phyloP scores from a whole-genome alignment of 2,329 filamentous ascomycete genomes.

The Phoma sp. region DNA sequence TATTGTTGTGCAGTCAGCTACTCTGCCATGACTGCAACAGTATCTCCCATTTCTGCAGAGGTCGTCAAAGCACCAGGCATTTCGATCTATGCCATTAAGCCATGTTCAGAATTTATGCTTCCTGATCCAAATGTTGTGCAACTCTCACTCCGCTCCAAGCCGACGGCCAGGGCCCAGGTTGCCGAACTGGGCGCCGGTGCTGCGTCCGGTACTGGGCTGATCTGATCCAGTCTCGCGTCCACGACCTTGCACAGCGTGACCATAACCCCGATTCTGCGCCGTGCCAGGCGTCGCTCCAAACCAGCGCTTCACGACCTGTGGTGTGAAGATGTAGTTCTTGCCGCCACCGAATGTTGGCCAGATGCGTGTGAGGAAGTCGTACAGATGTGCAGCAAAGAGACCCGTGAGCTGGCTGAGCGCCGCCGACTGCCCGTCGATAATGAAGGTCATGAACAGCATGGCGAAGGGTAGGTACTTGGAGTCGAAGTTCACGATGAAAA shows the following conservation, averaged over 20 bases:
- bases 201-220: slow-evolving; percentile 30
- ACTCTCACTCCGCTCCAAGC: slow-evolving; percentile 30
- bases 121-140: neutral
- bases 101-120: neutral
- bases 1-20: neutral
- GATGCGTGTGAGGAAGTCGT: slow-evolving; percentile 85
- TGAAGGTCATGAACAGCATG: slow-evolving; percentile 75
- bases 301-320: slow-evolving; percentile 71
- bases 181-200: slow-evolving; percentile 35
- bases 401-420: slow-evolving; percentile 74
- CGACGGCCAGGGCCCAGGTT: slow-evolving; percentile 42
- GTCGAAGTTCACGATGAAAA: slow-evolving; percentile 84
- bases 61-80: neutral
- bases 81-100: neutral
- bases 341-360: slow-evolving; percentile 91
- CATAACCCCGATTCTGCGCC: slow-evolving; percentile 61
- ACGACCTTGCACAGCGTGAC: slow-evolving; percentile 62
- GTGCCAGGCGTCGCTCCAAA: slow-evolving; percentile 61
- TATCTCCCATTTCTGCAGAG: neutral
- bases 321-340: slow-evolving; percentile 76
- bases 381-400: slow-evolving; percentile 85
- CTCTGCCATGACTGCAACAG: neutral
- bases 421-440: slow-evolving; percentile 66
- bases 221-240: slow-evolving; percentile 24
- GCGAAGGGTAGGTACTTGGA: slow-evolving; percentile 81